These are phyloP conservation scores for Pythium dissimile DNA, from an alignment of 352 stramenopile genomes.

Conservation along the genomic window DNA sequence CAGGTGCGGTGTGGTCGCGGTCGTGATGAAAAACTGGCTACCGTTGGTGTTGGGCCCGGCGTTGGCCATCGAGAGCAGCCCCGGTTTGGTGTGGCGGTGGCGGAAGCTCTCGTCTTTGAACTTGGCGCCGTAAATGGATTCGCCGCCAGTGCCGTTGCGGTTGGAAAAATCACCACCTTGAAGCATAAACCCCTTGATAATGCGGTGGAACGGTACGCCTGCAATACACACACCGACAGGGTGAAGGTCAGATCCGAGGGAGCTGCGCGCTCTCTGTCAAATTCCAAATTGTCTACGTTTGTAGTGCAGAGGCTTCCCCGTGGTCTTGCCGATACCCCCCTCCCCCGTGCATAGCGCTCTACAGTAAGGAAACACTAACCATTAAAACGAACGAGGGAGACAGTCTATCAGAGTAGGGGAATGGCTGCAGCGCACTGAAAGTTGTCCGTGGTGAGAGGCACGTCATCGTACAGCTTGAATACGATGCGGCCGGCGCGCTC, in stretches of 20 bases:
- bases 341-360: slow-evolving; percentile 67
- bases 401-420: neutral
- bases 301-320: slow-evolving; percentile 56
- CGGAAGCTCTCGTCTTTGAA: slow-evolving; percentile 95
- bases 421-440: slow-evolving; percentile 36
- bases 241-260: too few relatives aligned
- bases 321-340: slow-evolving; percentile 55
- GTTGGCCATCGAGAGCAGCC: slow-evolving; percentile 96
- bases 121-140: slow-evolving; percentile 92
- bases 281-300: too few relatives aligned
- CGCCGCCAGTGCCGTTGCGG: slow-evolving; percentile 90
- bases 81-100: slow-evolving; percentile 90
- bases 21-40: slow-evolving; percentile 86
- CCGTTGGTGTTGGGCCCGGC: slow-evolving; percentile 75
- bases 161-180: slow-evolving; percentile 80
- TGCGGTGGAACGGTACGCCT: slow-evolving; percentile 74
- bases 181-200: slow-evolving; percentile 88
- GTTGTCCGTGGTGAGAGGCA: slow-evolving; percentile 64
- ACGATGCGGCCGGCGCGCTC: slow-evolving; percentile 57
- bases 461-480: slow-evolving; percentile 53
- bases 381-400: neutral
- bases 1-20: slow-evolving; percentile 90
- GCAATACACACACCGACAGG: neutral
- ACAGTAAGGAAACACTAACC: too few relatives aligned
- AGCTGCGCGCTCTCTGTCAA: too few relatives aligned